These are phyloP conservation scores for Tylopilus sp. DNA, from an alignment of 768 basidiomycete genomes.

Conservation along the genomic window DNA sequence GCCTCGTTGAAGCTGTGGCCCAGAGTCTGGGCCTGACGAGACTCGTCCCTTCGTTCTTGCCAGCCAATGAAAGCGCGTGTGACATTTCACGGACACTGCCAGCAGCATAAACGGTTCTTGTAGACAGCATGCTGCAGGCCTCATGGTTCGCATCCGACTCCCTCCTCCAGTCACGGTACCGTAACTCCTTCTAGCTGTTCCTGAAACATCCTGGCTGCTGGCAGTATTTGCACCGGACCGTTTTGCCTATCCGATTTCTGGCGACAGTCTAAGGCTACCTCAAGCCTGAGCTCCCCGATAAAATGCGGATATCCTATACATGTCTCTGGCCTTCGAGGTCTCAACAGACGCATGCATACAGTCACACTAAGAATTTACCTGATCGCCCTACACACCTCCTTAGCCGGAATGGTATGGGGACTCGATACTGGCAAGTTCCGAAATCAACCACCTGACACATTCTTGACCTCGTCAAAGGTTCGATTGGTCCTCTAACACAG, in stretches of 20 bases:
- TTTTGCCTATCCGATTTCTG: neutral
- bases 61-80: too few relatives aligned
- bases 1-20: slow-evolving; percentile 30
- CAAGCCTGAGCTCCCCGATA: too few relatives aligned
- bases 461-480: slow-evolving; percentile 14
- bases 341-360: slow-evolving; percentile 10
- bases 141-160: neutral
- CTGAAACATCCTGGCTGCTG: neutral
- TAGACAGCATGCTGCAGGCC: neutral
- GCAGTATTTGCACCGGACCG: neutral
- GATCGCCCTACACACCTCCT: slow-evolving; percentile 24
- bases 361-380: slow-evolving; percentile 21
- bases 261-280: too few relatives aligned
- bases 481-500: slow-evolving; percentile 42
- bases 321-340: neutral
- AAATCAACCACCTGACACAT: neutral
- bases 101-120: too few relatives aligned
- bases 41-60: too few relatives aligned
- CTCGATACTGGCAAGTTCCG: slow-evolving; percentile 27
- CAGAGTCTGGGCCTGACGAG: too few relatives aligned
- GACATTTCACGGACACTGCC: too few relatives aligned
- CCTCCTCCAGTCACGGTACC: neutral
- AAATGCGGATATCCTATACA: neutral
- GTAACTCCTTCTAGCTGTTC: neutral
- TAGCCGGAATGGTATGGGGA: slow-evolving; percentile 31